Percentiles rank a stretch among this genome's conserved stretches.
Conservation (phyloP, 1,139 yeast genomes). For the Hansenula anomala region DNA sequence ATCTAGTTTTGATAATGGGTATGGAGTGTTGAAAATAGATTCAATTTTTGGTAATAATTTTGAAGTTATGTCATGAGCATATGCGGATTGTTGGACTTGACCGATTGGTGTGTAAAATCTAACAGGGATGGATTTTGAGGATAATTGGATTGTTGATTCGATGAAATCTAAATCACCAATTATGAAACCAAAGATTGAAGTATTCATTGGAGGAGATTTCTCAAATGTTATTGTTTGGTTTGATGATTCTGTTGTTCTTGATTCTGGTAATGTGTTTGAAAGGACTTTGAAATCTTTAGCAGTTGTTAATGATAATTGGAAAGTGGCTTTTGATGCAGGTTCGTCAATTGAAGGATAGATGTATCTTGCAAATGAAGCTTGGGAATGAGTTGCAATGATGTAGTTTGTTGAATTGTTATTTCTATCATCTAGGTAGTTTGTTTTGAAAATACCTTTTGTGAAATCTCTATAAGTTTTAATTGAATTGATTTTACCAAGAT, state of each 20-base stretch:
- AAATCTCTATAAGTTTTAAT: slow-evolving; percentile 50
- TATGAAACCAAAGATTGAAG: slow-evolving; percentile 62
- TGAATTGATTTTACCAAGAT: slow-evolving; percentile 52
- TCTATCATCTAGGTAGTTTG: slow-evolving; percentile 49
- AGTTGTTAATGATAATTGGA: slow-evolving; percentile 44
- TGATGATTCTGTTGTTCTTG: slow-evolving; percentile 19
- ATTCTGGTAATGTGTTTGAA: slow-evolving; percentile 37
- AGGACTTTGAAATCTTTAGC: slow-evolving; percentile 41
- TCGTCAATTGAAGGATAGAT: slow-evolving; percentile 70
- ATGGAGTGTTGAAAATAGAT: slow-evolving; percentile 35
- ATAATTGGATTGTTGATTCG: slow-evolving; percentile 28
- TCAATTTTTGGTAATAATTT: slow-evolving; percentile 42
- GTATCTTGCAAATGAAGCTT: slow-evolving; percentile 57
- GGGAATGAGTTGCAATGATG: slow-evolving; percentile 64
- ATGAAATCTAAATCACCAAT: slow-evolving; percentile 59
- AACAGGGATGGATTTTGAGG: slow-evolving; percentile 33
- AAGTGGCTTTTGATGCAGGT: slow-evolving; percentile 45
- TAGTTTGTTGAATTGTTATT: slow-evolving; percentile 44
- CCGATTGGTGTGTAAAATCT: slow-evolving; percentile 55
- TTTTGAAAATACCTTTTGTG: slow-evolving; percentile 65
- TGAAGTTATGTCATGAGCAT: slow-evolving; percentile 42
- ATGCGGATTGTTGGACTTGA: slow-evolving; percentile 38
- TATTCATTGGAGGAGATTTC: slow-evolving; percentile 51
- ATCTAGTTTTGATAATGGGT: slow-evolving; percentile 61
- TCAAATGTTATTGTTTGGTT: slow-evolving; percentile 36